These are phyloP conservation scores for Pseudogymnoascus sp. DNA, from an alignment of 2,329 filamentous ascomycete genomes.

Conservation along the genomic window DNA sequence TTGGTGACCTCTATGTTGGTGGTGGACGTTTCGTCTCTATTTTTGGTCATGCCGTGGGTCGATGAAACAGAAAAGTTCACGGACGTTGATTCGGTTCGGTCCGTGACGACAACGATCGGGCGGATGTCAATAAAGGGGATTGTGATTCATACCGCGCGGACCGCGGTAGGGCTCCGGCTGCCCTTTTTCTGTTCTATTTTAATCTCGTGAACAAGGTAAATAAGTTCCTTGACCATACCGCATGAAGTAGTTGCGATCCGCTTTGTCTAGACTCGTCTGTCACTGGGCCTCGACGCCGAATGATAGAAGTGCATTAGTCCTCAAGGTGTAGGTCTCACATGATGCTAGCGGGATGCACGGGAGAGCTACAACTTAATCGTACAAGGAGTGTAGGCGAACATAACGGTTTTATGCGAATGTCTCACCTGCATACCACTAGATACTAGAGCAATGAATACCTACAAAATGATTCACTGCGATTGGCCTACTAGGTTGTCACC, in stretches of 20 bases:
- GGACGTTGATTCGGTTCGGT: not conserved
- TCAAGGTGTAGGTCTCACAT: not conserved
- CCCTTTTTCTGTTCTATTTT: slow-evolving; percentile 1
- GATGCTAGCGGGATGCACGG: not conserved
- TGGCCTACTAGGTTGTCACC: not conserved
- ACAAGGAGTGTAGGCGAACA: not conserved
- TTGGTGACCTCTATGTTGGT: not conserved
- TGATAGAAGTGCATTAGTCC: not conserved
- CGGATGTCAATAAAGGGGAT: not conserved
- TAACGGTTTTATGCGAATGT: slow-evolving; percentile 4
- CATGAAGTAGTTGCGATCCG: not conserved
- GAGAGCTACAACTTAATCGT: not conserved
- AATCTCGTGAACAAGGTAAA: not conserved
- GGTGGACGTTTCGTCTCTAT: not conserved
- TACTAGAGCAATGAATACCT: not conserved
- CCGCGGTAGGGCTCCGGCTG: not conserved
- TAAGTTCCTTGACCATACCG: not conserved
- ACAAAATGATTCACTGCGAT: not conserved
- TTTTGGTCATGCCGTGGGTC: not conserved
- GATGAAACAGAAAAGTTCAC: not conserved
- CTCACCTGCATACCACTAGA: not conserved
- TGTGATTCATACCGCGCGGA: slow-evolving; percentile 7
- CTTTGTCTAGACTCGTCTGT: slow-evolving; percentile 2
- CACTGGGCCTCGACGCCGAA: not conserved
- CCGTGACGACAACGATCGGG: not conserved